Base-by-base conservation (phyloP, 208 protist species). In the Endotrypanum monterogeii region DNA sequence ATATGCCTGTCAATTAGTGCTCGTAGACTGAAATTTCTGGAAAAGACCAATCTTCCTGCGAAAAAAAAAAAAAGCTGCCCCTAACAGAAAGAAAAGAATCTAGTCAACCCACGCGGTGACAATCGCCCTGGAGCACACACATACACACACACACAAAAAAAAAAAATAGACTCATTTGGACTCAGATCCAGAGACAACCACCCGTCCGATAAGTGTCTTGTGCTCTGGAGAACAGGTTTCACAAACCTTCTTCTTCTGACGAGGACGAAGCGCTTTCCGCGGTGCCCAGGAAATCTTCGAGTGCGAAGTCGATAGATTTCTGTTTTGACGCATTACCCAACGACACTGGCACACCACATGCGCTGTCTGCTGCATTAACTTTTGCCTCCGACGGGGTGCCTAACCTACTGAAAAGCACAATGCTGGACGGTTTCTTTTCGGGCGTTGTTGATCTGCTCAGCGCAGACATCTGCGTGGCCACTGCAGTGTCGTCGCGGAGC, bases 371-470 rank as follows among this genome's bases (percentile, higher is more conserved):
- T 6, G 16, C 37, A n/a, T 39, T 51, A 39, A 32, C 28, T 14
- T 28, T 16, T 3, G 12, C 30, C 14, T 14, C 52, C 37, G 67
- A 18, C 41, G 23, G 8, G 3, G 50, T 3, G 1, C 16, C 16
- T 23, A 52, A 46, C 57, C 61, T 41, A 56, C 66, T 50, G 41
- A 81, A 81, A 4, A 81, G 67, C 56, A 81, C 23, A 16, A 81
- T 66, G 50, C 71, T 76, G n/a, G 76, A 67, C 7, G 76, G 76
- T 4, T 66, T 63, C 28, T 73, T 71, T 11, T 81, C 71, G 6
- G 76, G 71, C 14, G 76, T 73, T 20, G 65, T 73, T 14, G 76
- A 60, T 39, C 69, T 81, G 50, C 71, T 71, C 32, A 81, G 55
- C 23, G 71, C 54, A 39, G 62, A n/a, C 7, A 81, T 63, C 28